Evolutionary conservation across 2,329 filamentous ascomycete species (phyloP).

Genomic region (Trichophaea hybrida): DNA sequence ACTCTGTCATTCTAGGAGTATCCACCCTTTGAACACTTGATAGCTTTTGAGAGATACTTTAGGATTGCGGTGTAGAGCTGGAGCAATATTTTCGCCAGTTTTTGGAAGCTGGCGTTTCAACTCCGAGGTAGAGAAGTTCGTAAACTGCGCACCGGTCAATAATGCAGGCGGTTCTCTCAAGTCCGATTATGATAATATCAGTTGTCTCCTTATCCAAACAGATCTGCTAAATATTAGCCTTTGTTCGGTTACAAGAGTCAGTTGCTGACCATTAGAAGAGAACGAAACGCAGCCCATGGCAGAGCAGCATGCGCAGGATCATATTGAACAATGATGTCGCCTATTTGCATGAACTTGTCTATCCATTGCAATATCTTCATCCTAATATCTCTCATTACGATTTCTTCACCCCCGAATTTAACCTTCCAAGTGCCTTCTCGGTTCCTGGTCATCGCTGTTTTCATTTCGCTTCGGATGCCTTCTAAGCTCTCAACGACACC

Average conservation of each 20-base stretch:
- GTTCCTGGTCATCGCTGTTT: not conserved
- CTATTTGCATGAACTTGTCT: slow-evolving; percentile 27
- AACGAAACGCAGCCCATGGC: slow-evolving; percentile 28
- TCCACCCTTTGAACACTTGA: not conserved
- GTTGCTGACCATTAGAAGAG: slow-evolving; percentile 25
- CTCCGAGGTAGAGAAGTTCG: not conserved
- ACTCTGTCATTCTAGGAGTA: not conserved
- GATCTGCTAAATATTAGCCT: not conserved
- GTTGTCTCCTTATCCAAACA: not conserved
- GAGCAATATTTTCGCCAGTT: not conserved
- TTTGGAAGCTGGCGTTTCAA: not conserved
- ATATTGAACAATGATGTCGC: slow-evolving; percentile 26
- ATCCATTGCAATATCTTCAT: slow-evolving; percentile 21
- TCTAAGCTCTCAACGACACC: no score
- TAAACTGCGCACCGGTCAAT: slow-evolving; percentile 2
- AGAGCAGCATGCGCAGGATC: slow-evolving; percentile 27
- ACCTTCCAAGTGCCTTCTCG: not conserved
- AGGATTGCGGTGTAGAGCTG: not conserved
- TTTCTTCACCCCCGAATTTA: not conserved
- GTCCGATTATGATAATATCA: not conserved
- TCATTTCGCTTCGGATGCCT: not conserved
- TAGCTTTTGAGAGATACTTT: slow-evolving; percentile 1
- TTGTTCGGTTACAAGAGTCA: not conserved
- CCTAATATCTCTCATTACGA: not conserved
- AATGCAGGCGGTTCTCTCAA: not conserved